Evolutionary conservation across 352 stramenopile genomes (phyloP), one percentile per base, ranked within the genome.

Genomic region (Globisporangium ultimum): DNA sequence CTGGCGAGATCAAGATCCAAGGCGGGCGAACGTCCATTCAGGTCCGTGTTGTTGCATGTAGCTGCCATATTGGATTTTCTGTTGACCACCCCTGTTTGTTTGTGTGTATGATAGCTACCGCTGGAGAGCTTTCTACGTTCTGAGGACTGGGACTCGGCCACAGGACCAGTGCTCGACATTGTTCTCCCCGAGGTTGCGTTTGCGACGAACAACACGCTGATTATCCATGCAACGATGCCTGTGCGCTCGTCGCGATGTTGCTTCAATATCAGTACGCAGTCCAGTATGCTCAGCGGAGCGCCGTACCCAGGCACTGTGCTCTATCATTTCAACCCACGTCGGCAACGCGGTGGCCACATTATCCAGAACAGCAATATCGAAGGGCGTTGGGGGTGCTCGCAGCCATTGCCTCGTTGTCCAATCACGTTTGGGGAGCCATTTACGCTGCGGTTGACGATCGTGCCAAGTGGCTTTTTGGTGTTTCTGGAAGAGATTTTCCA

Each of bases 341-440:
- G 81, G 32, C 71, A 85, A 48, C 70, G 77, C 32, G 79, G 79
- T 38, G 80, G 79, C 4, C 72, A 84, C 22, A 85, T 91, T 34
- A 78, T 91, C 45, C 81, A 91, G 62, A 91, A 91, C 70, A 90
- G 81, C 67, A 91, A 89, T 62, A 89, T 91, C 48, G 84, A 93
- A 42, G 72, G 77, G 12, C 80, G 82, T 28, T 92, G 82, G 81
- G 84, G 82, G 28, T 84, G 76, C 52, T 79, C 80, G 17, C 82
- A 91, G 51, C 80, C 76, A 22, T 55, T 93, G 10, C 68, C 71
- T 9, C 74, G 82, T 1, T 91, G 80, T 48, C 84, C 82, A 0
- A 71, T 93, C 52, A 72, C 73, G 10, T 91, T 93, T 55, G 84
- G 84, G 2, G 80, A 89, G 47, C 71, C 84, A 2, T 93, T 93